phyloP scores from a whole-genome alignment of 495 filamentous ascomycete species.

The Neurospora hispaniola region DNA sequence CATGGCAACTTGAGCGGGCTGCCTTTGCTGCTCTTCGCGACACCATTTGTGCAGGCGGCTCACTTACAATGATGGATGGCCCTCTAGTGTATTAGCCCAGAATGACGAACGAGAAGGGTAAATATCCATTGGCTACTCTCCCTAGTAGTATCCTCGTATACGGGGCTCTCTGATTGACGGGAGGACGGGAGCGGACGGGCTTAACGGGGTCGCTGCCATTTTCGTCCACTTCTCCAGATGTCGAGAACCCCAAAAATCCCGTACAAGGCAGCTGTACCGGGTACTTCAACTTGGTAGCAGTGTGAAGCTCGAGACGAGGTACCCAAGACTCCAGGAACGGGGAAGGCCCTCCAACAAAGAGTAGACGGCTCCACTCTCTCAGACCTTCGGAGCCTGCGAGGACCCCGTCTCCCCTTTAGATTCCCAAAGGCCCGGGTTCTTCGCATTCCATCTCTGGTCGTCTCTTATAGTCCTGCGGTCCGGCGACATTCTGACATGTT shows the following conservation, averaged over 20 bases:
- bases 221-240: not conserved
- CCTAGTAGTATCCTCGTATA: not conserved
- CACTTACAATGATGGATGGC: not conserved
- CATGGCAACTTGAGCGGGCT: not conserved
- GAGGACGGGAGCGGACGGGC: not conserved
- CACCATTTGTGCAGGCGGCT: not conserved
- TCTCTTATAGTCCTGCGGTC: conserved; percentile 1
- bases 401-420: conserved; percentile 7
- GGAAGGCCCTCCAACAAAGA: not conserved
- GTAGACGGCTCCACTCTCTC: not conserved
- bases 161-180: not conserved
- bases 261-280: not conserved
- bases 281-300: not conserved
- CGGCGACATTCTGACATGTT: not conserved
- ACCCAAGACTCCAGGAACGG: not conserved
- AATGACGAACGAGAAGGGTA: not conserved
- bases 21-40: not conserved
- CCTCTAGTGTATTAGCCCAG: not conserved
- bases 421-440: not conserved
- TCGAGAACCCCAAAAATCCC: not conserved
- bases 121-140: not conserved
- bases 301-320: not conserved
- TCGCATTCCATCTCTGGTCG: not conserved
- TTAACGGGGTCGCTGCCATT: not conserved
- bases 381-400: conserved; percentile 14